Evolutionary conservation across 2,329 filamentous ascomycete genomes (phyloP).

Genomic region (Mycosphaerella arachidis): DNA sequence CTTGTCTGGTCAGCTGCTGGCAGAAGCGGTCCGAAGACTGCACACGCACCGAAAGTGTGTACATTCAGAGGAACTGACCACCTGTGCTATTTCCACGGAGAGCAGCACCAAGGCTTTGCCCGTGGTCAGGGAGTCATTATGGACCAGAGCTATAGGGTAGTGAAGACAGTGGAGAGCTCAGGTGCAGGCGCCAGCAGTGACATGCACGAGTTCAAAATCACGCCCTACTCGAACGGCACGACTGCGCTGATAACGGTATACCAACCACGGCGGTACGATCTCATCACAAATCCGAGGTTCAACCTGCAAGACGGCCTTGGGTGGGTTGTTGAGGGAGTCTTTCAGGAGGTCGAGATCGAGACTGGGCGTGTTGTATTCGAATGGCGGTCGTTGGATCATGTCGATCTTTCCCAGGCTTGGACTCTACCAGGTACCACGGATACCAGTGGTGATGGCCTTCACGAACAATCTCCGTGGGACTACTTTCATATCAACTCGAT

Average conservation of each 20-base stretch:
- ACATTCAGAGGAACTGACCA: conserved; percentile 46
- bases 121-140: conserved; percentile 51
- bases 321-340: conserved; percentile 50
- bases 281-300: conserved; percentile 38
- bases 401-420: conserved; percentile 48
- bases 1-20: conserved; percentile 51
- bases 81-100: conserved; percentile 51
- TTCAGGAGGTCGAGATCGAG: conserved; percentile 53
- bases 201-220: conserved; percentile 51
- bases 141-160: conserved; percentile 47
- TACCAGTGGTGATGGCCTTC: conserved; percentile 45
- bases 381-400: conserved; percentile 55
- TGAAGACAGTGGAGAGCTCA: conserved; percentile 42
- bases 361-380: conserved; percentile 56
- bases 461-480: conserved; percentile 47
- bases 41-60: conserved; percentile 48
- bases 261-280: conserved; percentile 41
- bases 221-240: conserved; percentile 41
- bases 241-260: conserved; percentile 38
- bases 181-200: conserved; percentile 43
- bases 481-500: conserved; percentile 54
- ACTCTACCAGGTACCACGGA: conserved; percentile 42
- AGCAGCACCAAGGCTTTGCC: conserved; percentile 50
- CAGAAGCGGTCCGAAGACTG: conserved; percentile 45
- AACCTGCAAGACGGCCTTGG: conserved; percentile 42